phyloP scores from a whole-genome alignment of 176 grass and related monocot species.

The Saccharum spontaneum region DNA sequence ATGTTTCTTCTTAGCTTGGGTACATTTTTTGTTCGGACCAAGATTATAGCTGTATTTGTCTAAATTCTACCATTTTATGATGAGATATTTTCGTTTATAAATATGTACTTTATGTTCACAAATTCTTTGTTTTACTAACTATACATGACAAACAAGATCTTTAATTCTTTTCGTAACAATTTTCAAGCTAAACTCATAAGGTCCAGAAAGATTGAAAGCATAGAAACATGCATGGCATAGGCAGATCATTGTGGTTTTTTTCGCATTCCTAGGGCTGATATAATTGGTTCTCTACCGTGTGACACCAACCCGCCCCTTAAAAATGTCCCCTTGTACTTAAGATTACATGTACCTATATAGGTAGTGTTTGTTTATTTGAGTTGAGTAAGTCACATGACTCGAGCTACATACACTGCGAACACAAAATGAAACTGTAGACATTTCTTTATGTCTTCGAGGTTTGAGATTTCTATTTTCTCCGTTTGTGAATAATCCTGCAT shows the following conservation, averaged over 20 bases:
- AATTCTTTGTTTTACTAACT: not conserved
- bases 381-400: not conserved
- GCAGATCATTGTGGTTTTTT: not conserved
- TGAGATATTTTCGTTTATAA: not conserved
- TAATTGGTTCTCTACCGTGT: constrained; percentile 4
- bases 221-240: not conserved
- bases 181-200: not conserved
- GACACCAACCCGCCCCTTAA: constrained; percentile 8
- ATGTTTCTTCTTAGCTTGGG: not conserved
- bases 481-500: constrained; percentile 18
- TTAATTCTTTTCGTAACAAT: not conserved
- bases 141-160: not conserved
- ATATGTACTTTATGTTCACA: not conserved
- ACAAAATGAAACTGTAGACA: not conserved
- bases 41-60: not conserved
- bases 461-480: not conserved
- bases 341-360: not conserved
- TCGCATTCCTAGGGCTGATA: not conserved
- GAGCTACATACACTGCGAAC: not conserved
- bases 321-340: not conserved
- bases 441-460: not conserved
- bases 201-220: constrained; percentile 4
- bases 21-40: not conserved
- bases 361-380: not conserved
- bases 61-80: constrained; percentile 6